Percentiles rank a stretch among this genome's conserved stretches.
phyloP scores from a whole-genome alignment of 116 monocot species.

The Thalassia testudinum region DNA sequence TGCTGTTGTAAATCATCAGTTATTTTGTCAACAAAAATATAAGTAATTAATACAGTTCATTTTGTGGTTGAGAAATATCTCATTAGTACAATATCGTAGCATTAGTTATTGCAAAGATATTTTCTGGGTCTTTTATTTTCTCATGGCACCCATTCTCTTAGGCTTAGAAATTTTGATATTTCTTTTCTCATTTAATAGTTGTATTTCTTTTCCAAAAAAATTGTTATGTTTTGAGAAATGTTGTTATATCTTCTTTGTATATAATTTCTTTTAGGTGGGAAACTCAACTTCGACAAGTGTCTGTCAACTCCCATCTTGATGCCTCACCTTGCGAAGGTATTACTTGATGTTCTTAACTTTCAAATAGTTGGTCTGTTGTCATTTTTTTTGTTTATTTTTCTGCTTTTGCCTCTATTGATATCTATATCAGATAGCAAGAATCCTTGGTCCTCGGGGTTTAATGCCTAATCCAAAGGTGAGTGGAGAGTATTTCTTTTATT shows the following conservation, averaged over 20 bases:
- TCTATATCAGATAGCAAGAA: constrained; percentile 54
- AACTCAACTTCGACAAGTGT: constrained; percentile 92
- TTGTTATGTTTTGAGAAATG: background rate
- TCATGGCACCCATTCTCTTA: no score
- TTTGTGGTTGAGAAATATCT: background rate
- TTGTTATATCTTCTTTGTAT: background rate
- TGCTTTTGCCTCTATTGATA: background rate
- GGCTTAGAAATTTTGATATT: background rate
- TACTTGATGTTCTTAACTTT: background rate
- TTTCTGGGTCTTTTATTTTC: no score
- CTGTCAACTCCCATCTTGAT: constrained; percentile 77
- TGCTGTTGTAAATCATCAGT: no score
- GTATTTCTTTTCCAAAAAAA: background rate
- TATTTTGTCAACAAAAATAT: no score
- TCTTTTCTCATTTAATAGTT: background rate
- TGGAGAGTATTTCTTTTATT: background rate
- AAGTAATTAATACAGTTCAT: no score
- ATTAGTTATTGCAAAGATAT: no score
- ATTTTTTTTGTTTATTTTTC: background rate
- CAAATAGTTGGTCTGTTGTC: background rate
- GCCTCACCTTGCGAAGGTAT: constrained; percentile 88
- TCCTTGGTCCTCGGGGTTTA: constrained; percentile 93
- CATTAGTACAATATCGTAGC: no score
- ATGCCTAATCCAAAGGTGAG: constrained; percentile 98
- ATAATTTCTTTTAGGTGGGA: constrained; percentile 52